Evolutionary conservation across 371 early-diverging fungal species (phyloP), one percentile per base, ranked within the genome.

Genomic region (Mortierella sp.): DNA sequence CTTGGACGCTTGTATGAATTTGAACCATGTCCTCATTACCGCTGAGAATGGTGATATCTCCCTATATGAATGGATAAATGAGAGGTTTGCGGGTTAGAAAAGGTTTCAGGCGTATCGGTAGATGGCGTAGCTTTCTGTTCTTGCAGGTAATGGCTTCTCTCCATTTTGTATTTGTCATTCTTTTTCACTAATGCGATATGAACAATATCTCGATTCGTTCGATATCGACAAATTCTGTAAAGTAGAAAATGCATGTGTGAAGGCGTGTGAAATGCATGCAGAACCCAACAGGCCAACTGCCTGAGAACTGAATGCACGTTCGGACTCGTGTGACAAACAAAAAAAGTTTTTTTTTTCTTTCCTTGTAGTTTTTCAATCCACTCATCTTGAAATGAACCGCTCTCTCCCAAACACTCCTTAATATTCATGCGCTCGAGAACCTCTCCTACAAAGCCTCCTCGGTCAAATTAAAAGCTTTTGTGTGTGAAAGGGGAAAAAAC

Each of bases 21-120:
- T 67, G 70, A 28, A 80, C 62, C 75, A 75, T 71, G 49, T 75
- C 81, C 13, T 75, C 81, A 43, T 70, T 79, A 2, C 75, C 75
- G 35, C 81, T 75, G 34, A 80, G 34, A 12, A 80, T 75, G 9
- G 72, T 80, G 49, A 80, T 70, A 47, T 74, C 80, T 32, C 80
- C 80, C 80, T 80, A 59, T 29, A 8, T n/a, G 45, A n/a, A 54
- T 13, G 4, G 9, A 40, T 2, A 28, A 23, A 53, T 10, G 53
- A 53, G 26, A 53, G 17, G 0, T 22, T 13, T 9, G 53, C 53
- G 53, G 53, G 53, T 53, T 53, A 53, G 53, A 53, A 53, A 8
- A 28, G 7, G 40, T 40, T n/a, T n/a, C n/a, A n/a, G n/a, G n/a
- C n/a, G n/a, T n/a, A n/a, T n/a, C n/a, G n/a, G n/a, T n/a, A n/a